Base-by-base conservation (phyloP, 2,329 filamentous ascomycete genomes). In the Ceratocystis alfenasii region DNA sequence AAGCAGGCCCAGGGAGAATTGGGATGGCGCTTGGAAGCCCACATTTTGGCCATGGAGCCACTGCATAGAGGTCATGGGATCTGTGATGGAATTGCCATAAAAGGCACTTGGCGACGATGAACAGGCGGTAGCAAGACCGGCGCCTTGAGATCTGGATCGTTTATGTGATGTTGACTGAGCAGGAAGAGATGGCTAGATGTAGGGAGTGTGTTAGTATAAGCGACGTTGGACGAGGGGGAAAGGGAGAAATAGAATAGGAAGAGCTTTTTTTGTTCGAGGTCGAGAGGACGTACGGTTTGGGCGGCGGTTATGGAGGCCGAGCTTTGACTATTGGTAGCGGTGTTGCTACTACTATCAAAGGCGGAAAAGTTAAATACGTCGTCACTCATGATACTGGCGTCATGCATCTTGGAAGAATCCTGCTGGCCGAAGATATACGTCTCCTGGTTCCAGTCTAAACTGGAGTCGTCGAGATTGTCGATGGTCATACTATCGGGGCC, bases 331-430 rank as follows among this genome's bases (percentile, higher is more conserved):
- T 22, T 15, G 22, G 33, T 53, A 36, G 57, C 6, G n/a, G n/a
- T 36, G 25, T 22, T 55, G 61, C 33, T 64, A 50, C 46, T 64
- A 44, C 65, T 65, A 20, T 65, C 66, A 28, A 67, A 67, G 41
- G 66, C 63, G n/a, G 63, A 65, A 41, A 67, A 67, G 20, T 67
- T 50, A 44, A 67, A 67, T 30, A 67, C 63, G 60, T 67, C 66
- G 46, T 67, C 66, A 30, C 63, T 59, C 59, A 67, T 67, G 25
- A 65, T 65, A 33, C 53, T 65, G 17, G 63, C n/a, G 25, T 67
- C 66, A 10, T 55, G 46, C 6, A 67, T 67, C 28, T 65, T 65
- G 41, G 46, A 30, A 17, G 60, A 28, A 28, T 63, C 65, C 33
- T 65, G 48, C 50, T 67, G 63, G 20, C 60, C 66, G 53, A 67